These are phyloP conservation scores for Wickerhamiella pararugosa DNA, from an alignment of 1,139 yeast genomes.

Conservation along the genomic window DNA sequence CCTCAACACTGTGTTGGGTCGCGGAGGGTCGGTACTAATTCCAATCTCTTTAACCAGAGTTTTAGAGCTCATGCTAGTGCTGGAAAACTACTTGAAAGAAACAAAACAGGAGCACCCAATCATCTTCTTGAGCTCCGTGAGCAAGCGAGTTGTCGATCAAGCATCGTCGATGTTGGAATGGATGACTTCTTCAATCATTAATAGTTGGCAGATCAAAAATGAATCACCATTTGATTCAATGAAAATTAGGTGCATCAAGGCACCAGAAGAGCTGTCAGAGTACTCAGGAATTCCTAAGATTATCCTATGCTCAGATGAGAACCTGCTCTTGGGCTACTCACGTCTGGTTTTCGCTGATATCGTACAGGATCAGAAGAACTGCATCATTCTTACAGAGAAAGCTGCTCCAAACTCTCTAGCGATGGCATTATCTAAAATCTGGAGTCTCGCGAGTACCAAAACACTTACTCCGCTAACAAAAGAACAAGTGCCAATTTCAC, in stretches of 20 bases:
- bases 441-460: conserved; percentile 29
- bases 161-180: conserved; percentile 89
- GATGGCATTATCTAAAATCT: conserved; percentile 36
- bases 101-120: conserved; percentile 48
- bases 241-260: conserved; percentile 40
- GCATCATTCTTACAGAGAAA: conserved; percentile 57
- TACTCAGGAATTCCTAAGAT: conserved; percentile 57
- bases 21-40: conserved; percentile 60
- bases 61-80: conserved; percentile 57
- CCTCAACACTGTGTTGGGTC: conserved; percentile 50
- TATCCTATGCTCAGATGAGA: conserved; percentile 66
- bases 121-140: conserved; percentile 59
- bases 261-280: conserved; percentile 34
- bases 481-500: conserved; percentile 12
- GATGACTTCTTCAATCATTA: conserved; percentile 73
- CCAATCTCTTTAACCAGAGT: conserved; percentile 82
- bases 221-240: conserved; percentile 50
- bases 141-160: conserved; percentile 61
- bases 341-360: conserved; percentile 41
- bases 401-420: conserved; percentile 30
- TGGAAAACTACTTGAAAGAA: conserved; percentile 45
- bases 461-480: conserved; percentile 1
- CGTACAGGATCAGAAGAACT: conserved; percentile 49
- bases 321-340: conserved; percentile 51
- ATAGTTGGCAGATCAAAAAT: conserved; percentile 65